Evolutionary conservation across 352 stramenopile genomes (phyloP).

Genomic region (Elongisporangium anandrum): DNA sequence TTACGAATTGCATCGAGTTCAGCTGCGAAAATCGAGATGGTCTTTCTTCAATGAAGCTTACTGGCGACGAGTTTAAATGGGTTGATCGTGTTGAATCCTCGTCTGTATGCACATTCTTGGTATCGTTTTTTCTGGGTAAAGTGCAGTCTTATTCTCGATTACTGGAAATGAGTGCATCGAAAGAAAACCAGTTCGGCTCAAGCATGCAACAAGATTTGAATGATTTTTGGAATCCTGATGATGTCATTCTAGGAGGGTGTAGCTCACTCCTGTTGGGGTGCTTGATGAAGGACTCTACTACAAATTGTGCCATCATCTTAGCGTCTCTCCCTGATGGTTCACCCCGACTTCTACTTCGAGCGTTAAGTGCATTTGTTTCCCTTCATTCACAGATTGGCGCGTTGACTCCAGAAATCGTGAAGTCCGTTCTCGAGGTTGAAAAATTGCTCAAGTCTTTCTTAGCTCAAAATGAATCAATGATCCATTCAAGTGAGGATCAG

Average conservation of each 20-base stretch:
- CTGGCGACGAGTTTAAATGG: neutral
- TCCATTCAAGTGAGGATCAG: neutral
- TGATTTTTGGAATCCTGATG: slow-evolving; percentile 56
- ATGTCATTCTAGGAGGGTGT: slow-evolving; percentile 71
- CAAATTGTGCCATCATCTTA: slow-evolving; percentile 34
- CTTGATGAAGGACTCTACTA: slow-evolving; percentile 49
- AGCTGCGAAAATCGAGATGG: slow-evolving; percentile 43
- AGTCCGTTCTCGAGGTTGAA: slow-evolving; percentile 68
- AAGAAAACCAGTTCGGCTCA: neutral
- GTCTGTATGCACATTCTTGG: slow-evolving; percentile 32
- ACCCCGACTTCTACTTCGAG: slow-evolving; percentile 40
- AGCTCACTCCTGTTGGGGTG: slow-evolving; percentile 65
- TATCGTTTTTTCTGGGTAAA: slow-evolving; percentile 48
- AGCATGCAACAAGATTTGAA: slow-evolving; percentile 12
- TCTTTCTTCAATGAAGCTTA: slow-evolving; percentile 18
- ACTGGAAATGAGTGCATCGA: slow-evolving; percentile 16
- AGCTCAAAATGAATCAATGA: slow-evolving; percentile 6
- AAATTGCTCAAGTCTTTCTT: slow-evolving; percentile 41
- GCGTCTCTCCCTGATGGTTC: slow-evolving; percentile 36
- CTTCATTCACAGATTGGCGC: slow-evolving; percentile 74
- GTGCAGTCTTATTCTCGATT: slow-evolving; percentile 55
- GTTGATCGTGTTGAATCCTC: slow-evolving; percentile 5
- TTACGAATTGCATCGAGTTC: slow-evolving; percentile 70
- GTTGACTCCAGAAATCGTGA: slow-evolving; percentile 55
- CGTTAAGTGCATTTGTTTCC: slow-evolving; percentile 60